These are phyloP conservation scores for Agaricales sp. DNA, from an alignment of 1,284 basidiomycete species.

Conservation along the genomic window DNA sequence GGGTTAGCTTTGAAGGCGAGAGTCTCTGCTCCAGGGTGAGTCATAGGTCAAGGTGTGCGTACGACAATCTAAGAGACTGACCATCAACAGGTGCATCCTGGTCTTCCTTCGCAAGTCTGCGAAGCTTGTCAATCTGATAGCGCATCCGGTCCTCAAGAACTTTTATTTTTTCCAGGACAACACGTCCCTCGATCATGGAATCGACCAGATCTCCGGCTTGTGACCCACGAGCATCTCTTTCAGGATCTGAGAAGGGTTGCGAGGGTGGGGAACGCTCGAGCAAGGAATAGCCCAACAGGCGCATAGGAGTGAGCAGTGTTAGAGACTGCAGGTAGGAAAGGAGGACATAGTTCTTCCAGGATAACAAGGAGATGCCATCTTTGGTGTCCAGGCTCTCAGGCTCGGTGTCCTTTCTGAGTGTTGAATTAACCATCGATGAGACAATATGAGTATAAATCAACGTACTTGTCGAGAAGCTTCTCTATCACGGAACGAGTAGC, in stretches of 20 bases:
- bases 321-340: slow-evolving; percentile 86
- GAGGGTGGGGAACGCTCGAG: slow-evolving; percentile 36
- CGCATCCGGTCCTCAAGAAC: slow-evolving; percentile 79
- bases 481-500: slow-evolving; percentile 50
- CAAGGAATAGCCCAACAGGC: slow-evolving; percentile 54
- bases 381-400: slow-evolving; percentile 47
- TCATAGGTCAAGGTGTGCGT: slow-evolving; percentile 5
- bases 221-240: slow-evolving; percentile 44
- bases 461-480: slow-evolving; percentile 44
- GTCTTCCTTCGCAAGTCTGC: slow-evolving; percentile 59
- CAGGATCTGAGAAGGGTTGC: slow-evolving; percentile 38
- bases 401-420: slow-evolving; percentile 17
- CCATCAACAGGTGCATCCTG: slow-evolving; percentile 55
- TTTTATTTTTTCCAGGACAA: slow-evolving; percentile 74
- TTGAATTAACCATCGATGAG: background rate
- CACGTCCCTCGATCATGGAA: slow-evolving; percentile 60
- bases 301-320: slow-evolving; percentile 63
- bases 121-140: slow-evolving; percentile 93
- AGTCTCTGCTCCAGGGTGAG: slow-evolving; percentile 52
- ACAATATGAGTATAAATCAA: slow-evolving; percentile 10
- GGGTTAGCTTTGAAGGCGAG: slow-evolving; percentile 90
- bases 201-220: slow-evolving; percentile 60
- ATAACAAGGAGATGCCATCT: slow-evolving; percentile 85
- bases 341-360: slow-evolving; percentile 80
- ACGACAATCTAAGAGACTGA: slow-evolving; percentile 20